phyloP scores from a whole-genome alignment of 1,284 basidiomycete genomes.

The Pseudozyma tsukubaensis region DNA sequence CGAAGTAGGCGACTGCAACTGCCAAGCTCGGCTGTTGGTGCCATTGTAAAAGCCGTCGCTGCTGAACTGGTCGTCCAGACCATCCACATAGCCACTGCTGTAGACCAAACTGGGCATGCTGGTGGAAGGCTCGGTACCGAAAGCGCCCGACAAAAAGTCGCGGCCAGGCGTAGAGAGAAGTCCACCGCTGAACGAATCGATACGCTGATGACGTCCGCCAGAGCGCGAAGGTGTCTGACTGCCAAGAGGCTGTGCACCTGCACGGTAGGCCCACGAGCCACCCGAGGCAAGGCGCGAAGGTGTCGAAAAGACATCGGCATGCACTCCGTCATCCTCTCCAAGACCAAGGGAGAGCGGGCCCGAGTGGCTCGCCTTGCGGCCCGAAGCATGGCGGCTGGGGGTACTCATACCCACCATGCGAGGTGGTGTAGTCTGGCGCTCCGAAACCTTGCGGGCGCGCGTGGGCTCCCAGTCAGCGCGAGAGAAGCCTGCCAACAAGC shows the following conservation, averaged over 20 bases:
- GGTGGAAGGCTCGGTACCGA: constrained; percentile 44
- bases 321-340: constrained; percentile 36
- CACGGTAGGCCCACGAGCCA: constrained; percentile 39
- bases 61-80: constrained; percentile 35
- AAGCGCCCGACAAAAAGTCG: constrained; percentile 45
- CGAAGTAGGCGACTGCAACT: constrained; percentile 52
- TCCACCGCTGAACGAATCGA: constrained; percentile 50
- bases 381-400: constrained; percentile 46
- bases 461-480: constrained; percentile 47
- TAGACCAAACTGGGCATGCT: constrained; percentile 52
- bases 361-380: constrained; percentile 39
- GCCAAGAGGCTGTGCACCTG: constrained; percentile 29
- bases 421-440: constrained; percentile 38
- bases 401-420: constrained; percentile 43
- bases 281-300: constrained; percentile 54
- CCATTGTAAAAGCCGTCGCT: constrained; percentile 31
- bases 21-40: constrained; percentile 48
- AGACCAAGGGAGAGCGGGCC: constrained; percentile 39
- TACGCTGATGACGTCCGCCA: constrained; percentile 35
- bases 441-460: constrained; percentile 19
- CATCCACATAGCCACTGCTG: constrained; percentile 45
- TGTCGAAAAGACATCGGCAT: constrained; percentile 59
- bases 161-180: constrained; percentile 42
- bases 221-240: constrained; percentile 49
- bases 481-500: constrained; percentile 47